phyloP scores from a whole-genome alignment of 2,329 filamentous ascomycete genomes.

The Fusarium guadeloupense region DNA sequence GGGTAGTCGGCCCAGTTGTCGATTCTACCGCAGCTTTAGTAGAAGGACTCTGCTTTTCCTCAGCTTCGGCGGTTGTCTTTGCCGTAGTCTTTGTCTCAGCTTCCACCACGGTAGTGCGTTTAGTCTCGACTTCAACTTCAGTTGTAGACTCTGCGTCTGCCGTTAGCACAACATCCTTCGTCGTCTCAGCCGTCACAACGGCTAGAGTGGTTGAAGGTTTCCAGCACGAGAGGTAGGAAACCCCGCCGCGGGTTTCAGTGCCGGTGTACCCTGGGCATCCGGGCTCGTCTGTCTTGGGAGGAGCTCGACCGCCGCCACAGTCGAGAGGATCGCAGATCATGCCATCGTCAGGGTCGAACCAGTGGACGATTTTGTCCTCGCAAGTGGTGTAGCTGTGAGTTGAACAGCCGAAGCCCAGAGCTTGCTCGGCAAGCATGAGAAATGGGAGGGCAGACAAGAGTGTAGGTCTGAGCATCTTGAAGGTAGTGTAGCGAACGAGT shows the following conservation, averaged over 20 bases:
- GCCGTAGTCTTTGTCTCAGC: neutral
- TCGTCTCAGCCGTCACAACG: neutral
- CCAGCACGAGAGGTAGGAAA: constrained; percentile 33
- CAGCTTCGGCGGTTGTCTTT: neutral
- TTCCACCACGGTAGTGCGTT: too few relatives aligned
- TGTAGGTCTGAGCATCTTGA: constrained; percentile 16
- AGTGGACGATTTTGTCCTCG: constrained; percentile 41
- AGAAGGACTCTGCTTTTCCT: neutral
- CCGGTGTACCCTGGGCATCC: constrained; percentile 57
- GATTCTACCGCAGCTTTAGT: neutral
- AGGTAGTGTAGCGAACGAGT: neutral
- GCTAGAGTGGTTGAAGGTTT: constrained; percentile 15
- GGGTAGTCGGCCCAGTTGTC: neutral
- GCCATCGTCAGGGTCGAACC: constrained; percentile 60
- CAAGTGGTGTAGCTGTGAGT: constrained; percentile 31
- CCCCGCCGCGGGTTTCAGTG: constrained; percentile 39
- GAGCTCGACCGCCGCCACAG: constrained; percentile 64
- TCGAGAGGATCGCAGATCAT: constrained; percentile 62
- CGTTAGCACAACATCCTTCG: neutral
- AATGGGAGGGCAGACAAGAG: neutral
- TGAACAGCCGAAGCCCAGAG: constrained; percentile 18
- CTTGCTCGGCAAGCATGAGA: constrained; percentile 22
- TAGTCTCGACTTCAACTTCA: too few relatives aligned
- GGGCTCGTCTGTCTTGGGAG: constrained; percentile 59
- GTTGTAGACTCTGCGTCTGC: neutral